Conservation (phyloP, 2,329 filamentous ascomycete genomes). For the Trichoderma sp. region DNA sequence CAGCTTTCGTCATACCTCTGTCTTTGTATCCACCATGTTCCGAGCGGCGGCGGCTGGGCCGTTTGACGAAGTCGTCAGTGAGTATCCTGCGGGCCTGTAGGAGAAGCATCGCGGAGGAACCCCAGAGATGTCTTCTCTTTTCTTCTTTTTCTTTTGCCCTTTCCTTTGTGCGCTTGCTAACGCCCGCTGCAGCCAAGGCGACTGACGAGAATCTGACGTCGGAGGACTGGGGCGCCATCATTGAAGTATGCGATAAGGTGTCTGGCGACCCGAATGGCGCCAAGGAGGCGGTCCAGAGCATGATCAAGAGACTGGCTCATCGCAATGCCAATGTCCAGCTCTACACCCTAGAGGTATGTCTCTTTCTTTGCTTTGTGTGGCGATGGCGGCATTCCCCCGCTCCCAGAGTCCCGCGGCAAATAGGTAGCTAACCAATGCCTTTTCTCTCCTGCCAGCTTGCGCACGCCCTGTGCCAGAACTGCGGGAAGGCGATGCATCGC, state of each 20-base stretch:
- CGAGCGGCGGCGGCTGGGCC: slow-evolving; percentile 59
- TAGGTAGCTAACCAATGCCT: not conserved
- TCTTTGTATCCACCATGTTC: slow-evolving; percentile 50
- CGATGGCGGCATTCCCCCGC: slow-evolving; percentile 16
- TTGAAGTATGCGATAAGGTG: slow-evolving; percentile 65
- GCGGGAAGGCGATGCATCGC: slow-evolving; percentile 80
- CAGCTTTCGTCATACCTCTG: slow-evolving; percentile 27
- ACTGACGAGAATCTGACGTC: slow-evolving; percentile 97
- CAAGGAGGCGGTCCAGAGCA: slow-evolving; percentile 82
- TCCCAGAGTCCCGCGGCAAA: not conserved
- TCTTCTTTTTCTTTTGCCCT: not conserved
- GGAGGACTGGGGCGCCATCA: slow-evolving; percentile 68
- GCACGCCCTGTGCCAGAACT: slow-evolving; percentile 91
- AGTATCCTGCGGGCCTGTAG: slow-evolving; percentile 33
- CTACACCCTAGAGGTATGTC: slow-evolving; percentile 79
- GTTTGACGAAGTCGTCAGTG: slow-evolving; percentile 63
- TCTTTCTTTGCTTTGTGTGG: not conserved
- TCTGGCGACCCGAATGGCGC: slow-evolving; percentile 58
- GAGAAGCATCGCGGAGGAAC: not conserved
- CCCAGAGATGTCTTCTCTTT: not conserved
- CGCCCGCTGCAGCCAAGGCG: slow-evolving; percentile 59
- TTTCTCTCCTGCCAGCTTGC: slow-evolving; percentile 62
- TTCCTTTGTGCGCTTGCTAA: slow-evolving; percentile 24
- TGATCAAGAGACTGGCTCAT: slow-evolving; percentile 90
- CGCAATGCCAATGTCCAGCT: slow-evolving; percentile 95